Evolutionary conservation across 345 rosid species (phyloP).

Genomic region (Euphorbia pulcherrima): DNA sequence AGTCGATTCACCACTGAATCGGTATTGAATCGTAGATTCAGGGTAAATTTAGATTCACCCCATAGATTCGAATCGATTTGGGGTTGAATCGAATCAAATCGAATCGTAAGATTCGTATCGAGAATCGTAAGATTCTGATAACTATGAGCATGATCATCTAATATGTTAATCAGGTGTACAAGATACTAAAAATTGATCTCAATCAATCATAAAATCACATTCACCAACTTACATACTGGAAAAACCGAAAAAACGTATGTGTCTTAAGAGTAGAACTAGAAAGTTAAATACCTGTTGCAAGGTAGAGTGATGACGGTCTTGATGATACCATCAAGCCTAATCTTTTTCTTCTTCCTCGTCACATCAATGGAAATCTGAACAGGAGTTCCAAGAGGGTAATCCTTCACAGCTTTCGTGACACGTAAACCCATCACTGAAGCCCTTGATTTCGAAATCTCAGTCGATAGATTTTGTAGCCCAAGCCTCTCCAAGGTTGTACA

Average conservation of each 20-base stretch:
- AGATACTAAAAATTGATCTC: not conserved
- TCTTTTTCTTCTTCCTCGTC: conserved; percentile 60
- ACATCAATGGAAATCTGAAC: conserved; percentile 86
- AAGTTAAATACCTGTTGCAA: conserved; percentile 62
- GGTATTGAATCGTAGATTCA: too few relatives aligned
- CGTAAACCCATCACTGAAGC: conserved; percentile 84
- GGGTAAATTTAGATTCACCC: too few relatives aligned
- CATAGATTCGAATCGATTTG: too few relatives aligned
- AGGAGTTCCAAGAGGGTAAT: conserved; percentile 81
- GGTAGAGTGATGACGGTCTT: conserved; percentile 70
- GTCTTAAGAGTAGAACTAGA: conserved; percentile 1
- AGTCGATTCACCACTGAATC: too few relatives aligned
- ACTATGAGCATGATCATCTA: not conserved
- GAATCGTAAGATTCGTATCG: too few relatives aligned
- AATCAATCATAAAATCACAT: not conserved
- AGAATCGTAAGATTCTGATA: too few relatives aligned
- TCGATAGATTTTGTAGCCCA: conserved; percentile 69
- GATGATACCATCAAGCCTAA: conserved; percentile 88
- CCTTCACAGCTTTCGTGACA: conserved; percentile 84
- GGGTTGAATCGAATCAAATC: too few relatives aligned
- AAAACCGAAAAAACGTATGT: not conserved
- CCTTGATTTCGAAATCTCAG: conserved; percentile 55
- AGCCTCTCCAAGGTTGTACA: conserved; percentile 94
- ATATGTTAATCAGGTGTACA: not conserved
- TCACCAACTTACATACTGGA: not conserved